phyloP scores from a whole-genome alignment of 176 grass and related monocot species.

The Oryza meyeriana region DNA sequence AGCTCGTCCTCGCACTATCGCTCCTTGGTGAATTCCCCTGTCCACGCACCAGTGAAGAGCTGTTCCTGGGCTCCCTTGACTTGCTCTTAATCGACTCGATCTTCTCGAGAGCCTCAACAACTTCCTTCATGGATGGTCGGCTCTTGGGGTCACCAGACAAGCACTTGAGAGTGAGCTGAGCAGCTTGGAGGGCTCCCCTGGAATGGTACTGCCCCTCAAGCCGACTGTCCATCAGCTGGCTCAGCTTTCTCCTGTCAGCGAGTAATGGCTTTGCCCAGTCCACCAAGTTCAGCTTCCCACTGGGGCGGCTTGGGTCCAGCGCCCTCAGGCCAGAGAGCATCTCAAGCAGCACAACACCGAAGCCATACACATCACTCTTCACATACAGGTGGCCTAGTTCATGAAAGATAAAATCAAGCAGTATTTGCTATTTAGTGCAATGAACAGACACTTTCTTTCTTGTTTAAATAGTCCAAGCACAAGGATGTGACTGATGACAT shows the following conservation, averaged over 20 bases:
- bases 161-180: conserved; percentile 76
- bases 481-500: not conserved
- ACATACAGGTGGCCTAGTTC: conserved; percentile 83
- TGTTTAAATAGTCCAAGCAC: not conserved
- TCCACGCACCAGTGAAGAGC: conserved; percentile 15
- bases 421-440: not conserved
- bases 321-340: conserved; percentile 76
- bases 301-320: conserved; percentile 36
- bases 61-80: conserved; percentile 30
- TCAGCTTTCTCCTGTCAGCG: conserved; percentile 64
- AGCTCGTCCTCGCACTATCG: conserved; percentile 32
- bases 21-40: conserved; percentile 20
- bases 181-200: conserved; percentile 57
- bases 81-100: conserved; percentile 60
- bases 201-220: conserved; percentile 75
- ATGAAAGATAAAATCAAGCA: not conserved
- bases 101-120: conserved; percentile 66
- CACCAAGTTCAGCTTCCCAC: conserved; percentile 58
- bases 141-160: conserved; percentile 64
- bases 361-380: conserved; percentile 92
- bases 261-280: conserved; percentile 70
- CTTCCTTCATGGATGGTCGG: conserved; percentile 89
- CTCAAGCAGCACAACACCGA: conserved; percentile 79
- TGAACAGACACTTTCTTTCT: not conserved
- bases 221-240: conserved; percentile 59